Evolutionary conservation across 2,329 filamentous ascomycete species (phyloP).

Genomic region (Cytospora leucostoma): DNA sequence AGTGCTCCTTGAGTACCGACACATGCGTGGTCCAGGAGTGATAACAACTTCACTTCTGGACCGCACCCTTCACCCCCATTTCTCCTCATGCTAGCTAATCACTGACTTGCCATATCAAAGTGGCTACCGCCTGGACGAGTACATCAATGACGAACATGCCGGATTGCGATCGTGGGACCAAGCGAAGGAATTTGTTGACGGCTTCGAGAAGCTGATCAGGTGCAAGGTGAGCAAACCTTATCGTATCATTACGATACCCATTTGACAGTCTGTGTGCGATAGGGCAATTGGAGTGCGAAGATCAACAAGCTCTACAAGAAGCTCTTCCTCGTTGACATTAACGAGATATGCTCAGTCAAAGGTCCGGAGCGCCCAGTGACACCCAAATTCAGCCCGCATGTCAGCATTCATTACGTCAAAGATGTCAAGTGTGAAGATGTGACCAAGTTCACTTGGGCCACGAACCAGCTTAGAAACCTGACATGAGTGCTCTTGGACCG

Average conservation of each 20-base stretch:
- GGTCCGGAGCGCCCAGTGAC: neutral
- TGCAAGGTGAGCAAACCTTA: neutral
- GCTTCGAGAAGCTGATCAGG: neutral
- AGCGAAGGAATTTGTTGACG: neutral
- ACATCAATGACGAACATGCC: neutral
- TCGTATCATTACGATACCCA: neutral
- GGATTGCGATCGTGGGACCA: neutral
- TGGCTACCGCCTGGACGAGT: neutral
- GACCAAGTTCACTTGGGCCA: neutral
- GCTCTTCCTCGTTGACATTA: neutral
- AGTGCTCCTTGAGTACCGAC: too few relatives aligned
- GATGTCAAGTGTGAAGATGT: neutral
- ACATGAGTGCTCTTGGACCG: too few relatives aligned
- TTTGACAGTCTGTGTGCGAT: neutral
- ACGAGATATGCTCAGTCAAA: neutral
- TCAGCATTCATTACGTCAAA: neutral
- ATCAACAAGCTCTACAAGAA: conserved; percentile 1
- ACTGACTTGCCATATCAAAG: too few relatives aligned
- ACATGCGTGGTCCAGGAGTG: too few relatives aligned
- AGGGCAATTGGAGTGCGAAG: neutral
- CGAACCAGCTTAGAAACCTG: neutral
- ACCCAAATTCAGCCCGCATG: neutral
- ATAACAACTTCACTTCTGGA: too few relatives aligned
- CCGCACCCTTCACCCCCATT: too few relatives aligned
- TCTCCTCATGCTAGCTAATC: too few relatives aligned